Conservation (phyloP, 352 stramenopile genomes). For the Phytopythium litorale region DNA sequence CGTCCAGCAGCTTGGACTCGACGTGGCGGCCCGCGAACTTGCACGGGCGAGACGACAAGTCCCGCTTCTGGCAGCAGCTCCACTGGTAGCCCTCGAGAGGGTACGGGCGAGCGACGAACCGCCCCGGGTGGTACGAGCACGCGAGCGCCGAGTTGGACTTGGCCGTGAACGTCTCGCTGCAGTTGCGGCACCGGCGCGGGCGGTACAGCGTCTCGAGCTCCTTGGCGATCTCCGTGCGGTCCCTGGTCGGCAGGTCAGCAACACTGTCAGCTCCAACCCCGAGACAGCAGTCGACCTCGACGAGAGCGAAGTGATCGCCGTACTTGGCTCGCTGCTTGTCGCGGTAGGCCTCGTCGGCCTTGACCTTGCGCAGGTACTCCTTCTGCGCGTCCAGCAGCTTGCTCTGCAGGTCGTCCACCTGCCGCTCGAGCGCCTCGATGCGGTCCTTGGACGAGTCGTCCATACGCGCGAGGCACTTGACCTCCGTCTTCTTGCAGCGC, state of each 20-base stretch:
- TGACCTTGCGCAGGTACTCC: conserved; percentile 77
- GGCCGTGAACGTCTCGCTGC: conserved; percentile 78
- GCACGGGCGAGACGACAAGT: conserved; percentile 70
- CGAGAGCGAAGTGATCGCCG: neutral
- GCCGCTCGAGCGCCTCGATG: conserved; percentile 72
- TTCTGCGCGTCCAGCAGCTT: conserved; percentile 78
- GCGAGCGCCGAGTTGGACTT: conserved; percentile 81
- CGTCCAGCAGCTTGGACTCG: conserved; percentile 64
- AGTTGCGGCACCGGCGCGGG: conserved; percentile 71
- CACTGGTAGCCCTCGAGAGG: conserved; percentile 80
- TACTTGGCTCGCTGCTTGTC: conserved; percentile 63
- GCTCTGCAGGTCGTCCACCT: conserved; percentile 64
- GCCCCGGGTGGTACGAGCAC: conserved; percentile 74
- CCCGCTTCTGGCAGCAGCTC: conserved; percentile 81
- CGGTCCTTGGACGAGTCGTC: conserved; percentile 74
- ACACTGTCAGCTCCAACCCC: neutral
- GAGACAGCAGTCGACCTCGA: neutral
- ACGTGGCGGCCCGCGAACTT: conserved; percentile 76
- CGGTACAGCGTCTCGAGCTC: conserved; percentile 76
- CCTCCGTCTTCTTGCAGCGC: conserved; percentile 71
- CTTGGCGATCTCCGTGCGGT: conserved; percentile 62
- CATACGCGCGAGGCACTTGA: conserved; percentile 72
- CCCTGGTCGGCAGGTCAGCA: conserved; percentile 12
- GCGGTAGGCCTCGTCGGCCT: conserved; percentile 61
- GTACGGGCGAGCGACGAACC: conserved; percentile 73